Conservation (phyloP, 2,329 filamentous ascomycete species). For the Pseudogymnoascus sp. region DNA sequence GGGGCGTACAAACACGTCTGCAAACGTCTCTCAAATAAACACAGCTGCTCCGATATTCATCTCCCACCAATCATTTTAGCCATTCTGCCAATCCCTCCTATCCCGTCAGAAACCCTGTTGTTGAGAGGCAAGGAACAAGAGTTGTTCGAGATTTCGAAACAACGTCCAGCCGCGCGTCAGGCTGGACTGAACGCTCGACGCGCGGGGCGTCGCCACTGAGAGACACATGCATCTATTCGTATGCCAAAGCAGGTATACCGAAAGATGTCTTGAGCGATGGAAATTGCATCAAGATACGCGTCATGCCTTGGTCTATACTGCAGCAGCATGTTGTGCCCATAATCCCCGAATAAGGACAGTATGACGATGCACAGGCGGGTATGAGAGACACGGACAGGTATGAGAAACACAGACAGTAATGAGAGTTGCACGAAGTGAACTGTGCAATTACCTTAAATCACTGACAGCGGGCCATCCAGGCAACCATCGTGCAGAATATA, state of each 20-base stretch:
- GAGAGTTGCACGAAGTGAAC: slow-evolving; percentile 1
- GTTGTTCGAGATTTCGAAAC: neutral
- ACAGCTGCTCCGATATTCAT: neutral
- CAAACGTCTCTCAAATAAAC: neutral
- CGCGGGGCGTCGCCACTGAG: neutral
- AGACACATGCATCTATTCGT: neutral
- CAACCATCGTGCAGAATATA: neutral
- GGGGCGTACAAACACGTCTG: slow-evolving; percentile 6
- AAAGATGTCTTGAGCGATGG: neutral
- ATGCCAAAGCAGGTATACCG: neutral
- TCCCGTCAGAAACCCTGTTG: neutral
- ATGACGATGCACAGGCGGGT: slow-evolving; percentile 4
- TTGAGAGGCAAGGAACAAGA: neutral
- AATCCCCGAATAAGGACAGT: slow-evolving; percentile 2
- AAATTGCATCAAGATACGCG: neutral
- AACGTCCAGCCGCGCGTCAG: neutral
- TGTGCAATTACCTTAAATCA: slow-evolving; percentile 1
- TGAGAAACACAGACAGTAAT: neutral
- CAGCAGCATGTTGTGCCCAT: neutral
- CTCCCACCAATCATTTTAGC: neutral
- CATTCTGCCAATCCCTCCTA: neutral
- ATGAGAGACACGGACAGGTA: neutral
- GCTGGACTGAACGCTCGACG: neutral
- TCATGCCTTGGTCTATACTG: neutral
- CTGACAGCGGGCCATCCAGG: slow-evolving; percentile 6